Evolutionary conservation across 2,329 filamentous ascomycete species (phyloP).

Genomic region (Alternaria ventricosa): DNA sequence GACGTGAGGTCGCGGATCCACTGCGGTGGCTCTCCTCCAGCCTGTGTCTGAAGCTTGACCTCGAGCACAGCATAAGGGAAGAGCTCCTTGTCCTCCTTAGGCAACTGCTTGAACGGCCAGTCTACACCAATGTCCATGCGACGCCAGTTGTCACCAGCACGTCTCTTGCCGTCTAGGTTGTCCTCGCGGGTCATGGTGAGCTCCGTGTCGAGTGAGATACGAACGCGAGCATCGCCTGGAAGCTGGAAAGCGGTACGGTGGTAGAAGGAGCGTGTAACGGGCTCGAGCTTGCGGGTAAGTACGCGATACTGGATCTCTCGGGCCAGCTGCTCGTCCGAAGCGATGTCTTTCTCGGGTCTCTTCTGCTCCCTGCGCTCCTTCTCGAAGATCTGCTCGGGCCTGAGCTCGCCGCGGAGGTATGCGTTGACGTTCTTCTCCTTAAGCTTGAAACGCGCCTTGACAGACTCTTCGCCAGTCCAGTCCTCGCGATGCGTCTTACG

Average conservation of each 20-base stretch:
- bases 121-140: conserved; percentile 98
- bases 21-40: conserved; percentile 91
- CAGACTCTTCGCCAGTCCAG: conserved; percentile 98
- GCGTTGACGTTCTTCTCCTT: conserved; percentile 98
- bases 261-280: conserved; percentile 95
- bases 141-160: conserved; percentile 90
- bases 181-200: conserved; percentile 95
- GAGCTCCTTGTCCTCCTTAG: conserved; percentile 80
- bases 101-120: conserved; percentile 89
- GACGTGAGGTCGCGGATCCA: conserved; percentile 95
- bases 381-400: conserved; percentile 89
- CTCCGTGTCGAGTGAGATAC: conserved; percentile 96
- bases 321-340: conserved; percentile 86
- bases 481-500: conserved; percentile 98
- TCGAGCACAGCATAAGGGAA: conserved; percentile 97
- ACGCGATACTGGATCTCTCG: conserved; percentile 93
- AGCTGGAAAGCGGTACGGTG: conserved; percentile 98
- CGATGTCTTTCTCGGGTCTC: conserved; percentile 89
- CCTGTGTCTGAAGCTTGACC: conserved; percentile 96
- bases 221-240: conserved; percentile 91
- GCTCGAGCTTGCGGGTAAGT: conserved; percentile 82
- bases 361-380: conserved; percentile 96
- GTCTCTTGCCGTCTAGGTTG: conserved; percentile 79
- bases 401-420: conserved; percentile 83
- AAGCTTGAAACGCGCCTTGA: conserved; percentile 92